Conservation (phyloP, 78 protist genomes). For the Dictyostelium brefeldianum region DNA sequence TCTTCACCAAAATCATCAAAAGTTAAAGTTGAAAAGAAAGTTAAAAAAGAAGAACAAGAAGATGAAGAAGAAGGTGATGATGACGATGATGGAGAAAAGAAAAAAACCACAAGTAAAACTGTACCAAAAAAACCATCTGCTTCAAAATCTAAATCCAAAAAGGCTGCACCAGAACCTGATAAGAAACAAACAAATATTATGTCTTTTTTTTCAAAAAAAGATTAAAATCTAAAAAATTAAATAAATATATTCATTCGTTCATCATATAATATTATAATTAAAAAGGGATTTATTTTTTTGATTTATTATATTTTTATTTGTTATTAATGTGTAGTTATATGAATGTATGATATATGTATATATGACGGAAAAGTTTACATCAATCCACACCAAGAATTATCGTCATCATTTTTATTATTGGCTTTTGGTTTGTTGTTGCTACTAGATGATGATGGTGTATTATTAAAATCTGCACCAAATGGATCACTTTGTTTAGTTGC, state of each 20-base stretch:
- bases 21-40: neutral
- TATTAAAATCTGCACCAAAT: too few species aligned
- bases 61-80: neutral
- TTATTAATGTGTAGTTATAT: too few species aligned
- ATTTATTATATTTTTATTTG: too few species aligned
- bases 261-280: too few species aligned
- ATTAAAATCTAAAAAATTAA: neutral
- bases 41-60: neutral
- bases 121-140: conserved; percentile 8
- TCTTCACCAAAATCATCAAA: neutral
- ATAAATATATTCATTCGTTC: neutral
- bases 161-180: conserved; percentile 10
- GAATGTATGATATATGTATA: too few species aligned
- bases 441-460: too few species aligned
- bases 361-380: conserved; percentile 1
- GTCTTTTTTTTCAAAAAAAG: conserved; percentile 21
- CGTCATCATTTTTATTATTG: neutral
- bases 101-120: neutral
- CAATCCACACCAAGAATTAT: conserved; percentile 25
- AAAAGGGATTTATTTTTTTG: too few species aligned
- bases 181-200: conserved; percentile 29
- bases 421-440: neutral
- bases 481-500: neutral
- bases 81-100: neutral
- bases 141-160: neutral